These are phyloP conservation scores for Fagopyrum homotropicum DNA, from an alignment of 148 eudicot genomes.

Conservation along the genomic window DNA sequence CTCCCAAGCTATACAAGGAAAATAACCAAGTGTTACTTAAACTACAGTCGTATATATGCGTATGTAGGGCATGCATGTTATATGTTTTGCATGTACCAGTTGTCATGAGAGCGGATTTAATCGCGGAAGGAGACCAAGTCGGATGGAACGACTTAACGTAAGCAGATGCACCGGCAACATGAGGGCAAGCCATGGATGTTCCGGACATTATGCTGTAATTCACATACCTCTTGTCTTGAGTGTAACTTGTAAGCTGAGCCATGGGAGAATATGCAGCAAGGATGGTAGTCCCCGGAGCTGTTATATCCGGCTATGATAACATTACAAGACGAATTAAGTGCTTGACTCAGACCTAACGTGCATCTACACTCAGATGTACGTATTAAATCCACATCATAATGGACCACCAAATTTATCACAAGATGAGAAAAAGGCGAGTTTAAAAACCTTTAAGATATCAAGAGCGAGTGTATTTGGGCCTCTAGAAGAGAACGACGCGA, in stretches of 20 bases:
- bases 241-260: neutral
- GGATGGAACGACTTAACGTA: constrained; percentile 53
- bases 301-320: constrained; percentile 49
- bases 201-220: constrained; percentile 37
- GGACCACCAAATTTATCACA: neutral
- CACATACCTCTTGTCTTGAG: constrained; percentile 21
- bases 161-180: constrained; percentile 56
- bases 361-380: too few species aligned
- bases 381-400: too few species aligned
- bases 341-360: too few species aligned
- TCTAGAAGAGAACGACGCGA: constrained; percentile 29
- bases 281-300: constrained; percentile 58
- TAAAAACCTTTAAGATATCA: constrained; percentile 24
- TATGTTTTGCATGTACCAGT: constrained; percentile 28
- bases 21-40: neutral
- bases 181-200: constrained; percentile 76
- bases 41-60: neutral
- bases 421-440: neutral
- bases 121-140: constrained; percentile 59
- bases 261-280: constrained; percentile 49
- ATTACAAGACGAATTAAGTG: neutral
- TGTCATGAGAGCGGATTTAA: constrained; percentile 69
- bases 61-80: neutral
- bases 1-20: constrained; percentile 20
- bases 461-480: constrained; percentile 28